A percentile compares a stretch with the other conserved stretches of the same genome.
Conservation (phyloP, 257 asterid species). For the Solanum sejunctum region DNA sequence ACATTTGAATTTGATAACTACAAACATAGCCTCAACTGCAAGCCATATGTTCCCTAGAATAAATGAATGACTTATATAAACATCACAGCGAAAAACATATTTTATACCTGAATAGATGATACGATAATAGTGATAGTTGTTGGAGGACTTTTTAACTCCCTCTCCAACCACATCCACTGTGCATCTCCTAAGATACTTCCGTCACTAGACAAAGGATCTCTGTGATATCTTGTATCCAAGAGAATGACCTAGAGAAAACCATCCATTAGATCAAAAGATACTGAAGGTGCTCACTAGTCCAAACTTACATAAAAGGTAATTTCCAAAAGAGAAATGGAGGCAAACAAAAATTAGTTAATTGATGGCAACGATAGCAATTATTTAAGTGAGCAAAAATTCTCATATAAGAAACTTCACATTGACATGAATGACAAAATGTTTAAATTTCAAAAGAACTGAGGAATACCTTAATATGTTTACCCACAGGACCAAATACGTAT, state of each 20-base stretch:
- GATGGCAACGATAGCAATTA: neutral
- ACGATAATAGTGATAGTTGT: slow-evolving; percentile 17
- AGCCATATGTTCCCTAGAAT: neutral
- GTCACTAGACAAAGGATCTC: slow-evolving; percentile 18
- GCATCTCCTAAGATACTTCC: slow-evolving; percentile 17
- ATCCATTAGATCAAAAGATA: neutral
- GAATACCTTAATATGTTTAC: slow-evolving; percentile 19
- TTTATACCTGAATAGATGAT: slow-evolving; percentile 19
- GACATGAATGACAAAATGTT: neutral
- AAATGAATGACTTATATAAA: neutral
- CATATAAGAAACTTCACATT: neutral
- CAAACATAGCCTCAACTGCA: neutral
- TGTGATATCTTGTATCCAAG: slow-evolving; percentile 20
- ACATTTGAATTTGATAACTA: neutral
- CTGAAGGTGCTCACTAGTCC: neutral
- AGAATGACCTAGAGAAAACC: slow-evolving; percentile 18
- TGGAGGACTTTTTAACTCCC: slow-evolving; percentile 12
- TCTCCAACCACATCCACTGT: slow-evolving; percentile 22
- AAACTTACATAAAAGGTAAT: neutral
- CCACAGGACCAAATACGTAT: slow-evolving; percentile 20
- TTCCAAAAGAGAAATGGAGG: neutral
- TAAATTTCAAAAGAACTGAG: neutral
- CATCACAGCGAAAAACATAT: neutral
- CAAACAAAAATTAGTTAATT: neutral
- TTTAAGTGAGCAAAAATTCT: neutral